Base-by-base conservation (phyloP, 805 yeast species). In the Huiozyma sinensis region DNA sequence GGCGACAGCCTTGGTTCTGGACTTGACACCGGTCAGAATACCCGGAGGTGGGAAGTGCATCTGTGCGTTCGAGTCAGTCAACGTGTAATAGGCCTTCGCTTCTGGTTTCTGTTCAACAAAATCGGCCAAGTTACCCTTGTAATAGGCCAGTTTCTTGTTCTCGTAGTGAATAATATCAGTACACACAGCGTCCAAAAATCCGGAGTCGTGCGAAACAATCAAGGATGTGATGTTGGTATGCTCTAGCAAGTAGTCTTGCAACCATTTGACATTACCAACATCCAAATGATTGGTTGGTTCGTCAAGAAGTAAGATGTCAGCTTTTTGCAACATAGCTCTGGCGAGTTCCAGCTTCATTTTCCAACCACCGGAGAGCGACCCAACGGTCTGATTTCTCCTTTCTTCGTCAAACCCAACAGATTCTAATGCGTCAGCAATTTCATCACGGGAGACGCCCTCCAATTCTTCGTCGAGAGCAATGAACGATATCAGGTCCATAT, bases 21-120 rank as follows among this genome's bases (percentile, higher is more conserved):
- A 88, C 65, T 89, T 84, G 43, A 90, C 97, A 66, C 98, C 98
- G n/a, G 95, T 81, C 56, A 92, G 72, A 52, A 92, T 83, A 56
- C 98, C 98, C 47, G 97, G 97, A 7, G 95, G 90, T 55, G 98
- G 98, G 85, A 90, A 92, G 28, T 87, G 87, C 97, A 90, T 90
- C 68, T 89, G 85, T 46, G 90, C 92, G 55, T 83, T 83, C 28
- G 92, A 77, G 64, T 90, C 97, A 32, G 95, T 81, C 62, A 90
- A 76, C 12, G 97, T 89, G 64, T 90, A 90, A 67, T 90, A 90
- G 3, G 97, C 80, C 67, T 87, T 89, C 47, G 96, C 97, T 68
- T 90, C 97, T 40, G 98, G 98, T 57, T 86, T 82, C 38, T 80
- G 83, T 65, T 83, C 78, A 50, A 90, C 98, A 54, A 90, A 89